phyloP scores from a whole-genome alignment of 495 filamentous ascomycete genomes.

The Hyaloscypha bicolor region DNA sequence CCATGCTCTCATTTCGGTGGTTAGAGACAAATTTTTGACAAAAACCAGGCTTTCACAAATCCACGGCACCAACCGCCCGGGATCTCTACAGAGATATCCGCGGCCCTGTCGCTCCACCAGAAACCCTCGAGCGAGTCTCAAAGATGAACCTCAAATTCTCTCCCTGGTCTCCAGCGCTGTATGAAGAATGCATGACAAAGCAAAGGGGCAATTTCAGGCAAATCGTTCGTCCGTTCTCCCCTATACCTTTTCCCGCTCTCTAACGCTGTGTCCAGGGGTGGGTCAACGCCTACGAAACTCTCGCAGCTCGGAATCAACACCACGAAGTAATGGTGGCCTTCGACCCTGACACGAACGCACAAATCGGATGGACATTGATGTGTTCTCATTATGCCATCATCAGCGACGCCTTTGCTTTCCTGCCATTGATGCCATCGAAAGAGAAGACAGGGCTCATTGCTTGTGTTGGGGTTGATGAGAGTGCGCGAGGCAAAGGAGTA shows the following conservation, averaged over 20 bases:
- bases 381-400: slow-evolving; percentile 39
- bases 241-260: background rate
- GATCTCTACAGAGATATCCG: slow-evolving; percentile 49
- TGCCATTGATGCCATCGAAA: slow-evolving; percentile 41
- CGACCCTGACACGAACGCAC: slow-evolving; percentile 38
- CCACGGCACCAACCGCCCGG: slow-evolving; percentile 31
- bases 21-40: background rate
- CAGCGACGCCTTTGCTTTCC: slow-evolving; percentile 47
- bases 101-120: slow-evolving; percentile 39
- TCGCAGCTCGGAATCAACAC: slow-evolving; percentile 44
- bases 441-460: slow-evolving; percentile 52
- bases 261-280: slow-evolving; percentile 39
- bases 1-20: slow-evolving; percentile 28
- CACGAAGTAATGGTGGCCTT: slow-evolving; percentile 50
- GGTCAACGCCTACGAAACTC: slow-evolving; percentile 47
- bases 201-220: slow-evolving; percentile 46
- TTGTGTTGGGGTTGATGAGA: slow-evolving; percentile 50
- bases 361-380: slow-evolving; percentile 56
- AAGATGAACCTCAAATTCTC: slow-evolving; percentile 42
- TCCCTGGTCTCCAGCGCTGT: slow-evolving; percentile 41
- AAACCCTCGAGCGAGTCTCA: slow-evolving; percentile 40
- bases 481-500: slow-evolving; percentile 44
- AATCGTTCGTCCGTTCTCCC: slow-evolving; percentile 36
- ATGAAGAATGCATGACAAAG: slow-evolving; percentile 47
- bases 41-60: slow-evolving; percentile 24